Percentiles rank a stretch among this genome's conserved stretches.
Evolutionary conservation across 345 rosid genomes (phyloP).

Genomic region (Citrus hindsii): DNA sequence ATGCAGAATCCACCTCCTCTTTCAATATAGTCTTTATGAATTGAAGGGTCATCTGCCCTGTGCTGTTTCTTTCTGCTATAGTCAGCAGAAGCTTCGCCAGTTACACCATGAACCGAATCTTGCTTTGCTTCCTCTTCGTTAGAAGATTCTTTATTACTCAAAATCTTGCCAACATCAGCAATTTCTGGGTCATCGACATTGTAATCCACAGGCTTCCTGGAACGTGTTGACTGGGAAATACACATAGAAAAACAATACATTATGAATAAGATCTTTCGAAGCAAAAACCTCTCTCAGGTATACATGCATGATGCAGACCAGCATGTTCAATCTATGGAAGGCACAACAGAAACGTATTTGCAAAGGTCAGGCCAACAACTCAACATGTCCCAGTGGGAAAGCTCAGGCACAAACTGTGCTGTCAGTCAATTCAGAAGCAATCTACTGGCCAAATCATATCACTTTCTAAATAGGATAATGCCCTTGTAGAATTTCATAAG

Average conservation of each 20-base stretch:
- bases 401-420: neutral
- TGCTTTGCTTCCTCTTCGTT: constrained; percentile 22
- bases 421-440: neutral
- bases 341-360: neutral
- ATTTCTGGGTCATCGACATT: constrained; percentile 31
- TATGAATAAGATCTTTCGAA: neutral
- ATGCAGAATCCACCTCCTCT: constrained; percentile 51
- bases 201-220: constrained; percentile 57
- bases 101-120: constrained; percentile 10
- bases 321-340: neutral
- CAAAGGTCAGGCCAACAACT: neutral
- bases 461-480: neutral
- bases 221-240: constrained; percentile 56
- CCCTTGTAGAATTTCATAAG: neutral
- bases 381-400: neutral
- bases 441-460: neutral
- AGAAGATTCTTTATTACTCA: constrained; percentile 18
- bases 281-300: neutral
- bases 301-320: neutral
- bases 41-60: constrained; percentile 18
- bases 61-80: constrained; percentile 14
- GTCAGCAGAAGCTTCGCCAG: constrained; percentile 10
- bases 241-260: constrained; percentile 13
- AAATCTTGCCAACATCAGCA: constrained; percentile 34
- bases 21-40: constrained; percentile 31